Percentiles rank a stretch among this genome's conserved stretches.
Conservation (phyloP, 352 stramenopile species). For the Globisporangium mamillatum region DNA sequence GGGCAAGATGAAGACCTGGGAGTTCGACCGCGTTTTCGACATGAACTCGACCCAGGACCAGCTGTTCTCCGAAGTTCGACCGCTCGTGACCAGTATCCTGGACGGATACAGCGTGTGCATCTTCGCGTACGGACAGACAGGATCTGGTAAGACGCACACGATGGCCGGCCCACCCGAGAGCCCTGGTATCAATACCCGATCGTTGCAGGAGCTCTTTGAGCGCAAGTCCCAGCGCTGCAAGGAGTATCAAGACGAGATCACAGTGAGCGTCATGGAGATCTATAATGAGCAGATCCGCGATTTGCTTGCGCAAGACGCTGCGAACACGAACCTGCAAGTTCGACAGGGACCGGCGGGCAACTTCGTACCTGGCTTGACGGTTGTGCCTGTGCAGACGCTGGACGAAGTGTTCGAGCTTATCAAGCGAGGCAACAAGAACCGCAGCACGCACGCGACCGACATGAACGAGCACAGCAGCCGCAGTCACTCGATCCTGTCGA, state of each 20-base stretch:
- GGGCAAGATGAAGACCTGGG: slow-evolving; percentile 83
- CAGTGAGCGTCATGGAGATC: slow-evolving; percentile 94
- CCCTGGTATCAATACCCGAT: slow-evolving; percentile 82
- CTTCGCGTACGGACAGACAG: slow-evolving; percentile 89
- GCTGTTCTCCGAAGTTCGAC: slow-evolving; percentile 73
- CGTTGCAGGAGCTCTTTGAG: slow-evolving; percentile 80
- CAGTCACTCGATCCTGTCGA: slow-evolving; percentile 84
- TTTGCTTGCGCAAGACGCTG: slow-evolving; percentile 83
- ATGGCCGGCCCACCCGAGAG: slow-evolving; percentile 73
- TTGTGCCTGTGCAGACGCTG: slow-evolving; percentile 67
- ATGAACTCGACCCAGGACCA: slow-evolving; percentile 71
- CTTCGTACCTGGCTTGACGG: slow-evolving; percentile 78
- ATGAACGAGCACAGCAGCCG: slow-evolving; percentile 91
- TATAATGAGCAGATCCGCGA: slow-evolving; percentile 96
- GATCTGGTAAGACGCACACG: slow-evolving; percentile 85
- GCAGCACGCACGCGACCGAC: slow-evolving; percentile 80
- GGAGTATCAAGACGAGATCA: slow-evolving; percentile 84
- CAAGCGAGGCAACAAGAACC: slow-evolving; percentile 83
- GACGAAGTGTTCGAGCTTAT: slow-evolving; percentile 86
- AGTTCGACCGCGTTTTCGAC: slow-evolving; percentile 87
- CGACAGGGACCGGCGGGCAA: slow-evolving; percentile 81
- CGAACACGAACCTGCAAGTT: slow-evolving; percentile 80
- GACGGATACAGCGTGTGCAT: slow-evolving; percentile 90
- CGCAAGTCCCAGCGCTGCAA: slow-evolving; percentile 61
- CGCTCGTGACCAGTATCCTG: slow-evolving; percentile 81